Base-by-base conservation (phyloP, 2,329 filamentous ascomycete genomes). In the Paraphoma sp. region DNA sequence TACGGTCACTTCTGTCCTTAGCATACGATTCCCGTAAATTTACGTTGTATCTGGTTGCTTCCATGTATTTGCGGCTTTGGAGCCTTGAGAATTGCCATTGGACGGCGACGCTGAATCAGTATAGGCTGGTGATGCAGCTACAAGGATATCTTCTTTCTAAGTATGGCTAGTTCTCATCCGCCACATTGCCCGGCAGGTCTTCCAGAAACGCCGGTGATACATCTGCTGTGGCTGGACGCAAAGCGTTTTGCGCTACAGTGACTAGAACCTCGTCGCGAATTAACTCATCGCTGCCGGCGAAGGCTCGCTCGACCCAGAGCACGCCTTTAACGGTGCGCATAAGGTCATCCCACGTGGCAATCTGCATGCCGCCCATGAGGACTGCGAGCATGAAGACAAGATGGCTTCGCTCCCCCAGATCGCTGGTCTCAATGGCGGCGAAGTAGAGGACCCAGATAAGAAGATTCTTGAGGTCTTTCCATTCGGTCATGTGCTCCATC, bases 281-380 rank as follows among this genome's bases (percentile, higher is more conserved):
- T 36, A 62, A 42, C 5, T 65, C 59, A 12, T 72, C 68, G 17
- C 58, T 69, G 10, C 62, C 60, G 36, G 46, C 54, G 54, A 66
- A 72, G 9, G 72, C 54, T n/a, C 51, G 55, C 8, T 74, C 70
- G 10, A 70, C 64, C 71, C 72, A 74, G n/a, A 73, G 33, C 6
- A 74, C 66, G 16, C 54, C 49, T 42, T 72, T 71, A 6, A 73
- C 59, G 17, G 68, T 46, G 6, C 54, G n/a, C 57, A 74, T 60
- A 11, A 72, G 40, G 8, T 63, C 63, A 2, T 64, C 53, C 69
- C 70, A 72, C 3, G 57, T 50, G 9, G 56, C 40, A 10, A 70
- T 31, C 30, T 67, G 54, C 60, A 69, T 57, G 17, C 65, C 57
- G 3, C 50, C 61, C 62, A 70, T 69, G 11, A 70, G 38, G 10